A percentile compares a stretch with the other conserved stretches of the same genome.
These are phyloP conservation scores for Aspergillus vadensis DNA, from an alignment of 2,329 filamentous ascomycete species.

Conservation along the genomic window DNA sequence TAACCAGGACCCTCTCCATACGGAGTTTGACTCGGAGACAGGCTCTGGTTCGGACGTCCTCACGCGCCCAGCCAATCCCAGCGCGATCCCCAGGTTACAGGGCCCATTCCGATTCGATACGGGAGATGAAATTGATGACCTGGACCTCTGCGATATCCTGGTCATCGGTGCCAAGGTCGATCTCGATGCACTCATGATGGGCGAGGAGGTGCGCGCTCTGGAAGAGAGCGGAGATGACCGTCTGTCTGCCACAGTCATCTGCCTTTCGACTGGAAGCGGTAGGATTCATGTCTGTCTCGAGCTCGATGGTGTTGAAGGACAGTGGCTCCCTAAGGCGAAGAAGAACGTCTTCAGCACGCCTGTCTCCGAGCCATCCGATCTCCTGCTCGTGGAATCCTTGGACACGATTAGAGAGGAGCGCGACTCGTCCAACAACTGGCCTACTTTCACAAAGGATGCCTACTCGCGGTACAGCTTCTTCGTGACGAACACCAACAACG, in stretches of 20 bases:
- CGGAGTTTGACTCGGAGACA: conserved; percentile 41
- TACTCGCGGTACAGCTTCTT: conserved; percentile 61
- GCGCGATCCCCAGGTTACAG: conserved; percentile 61
- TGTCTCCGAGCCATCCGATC: conserved; percentile 44
- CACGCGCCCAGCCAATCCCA: conserved; percentile 54
- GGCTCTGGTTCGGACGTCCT: conserved; percentile 55
- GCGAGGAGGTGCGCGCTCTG: conserved; percentile 49
- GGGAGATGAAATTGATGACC: conserved; percentile 53
- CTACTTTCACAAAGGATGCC: conserved; percentile 59
- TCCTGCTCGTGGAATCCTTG: conserved; percentile 49
- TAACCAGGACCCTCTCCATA: conserved; percentile 53
- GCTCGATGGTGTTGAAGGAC: conserved; percentile 62
- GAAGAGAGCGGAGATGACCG: conserved; percentile 52
- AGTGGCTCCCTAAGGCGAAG: conserved; percentile 59
- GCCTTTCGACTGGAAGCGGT: conserved; percentile 57
- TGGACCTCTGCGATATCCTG: conserved; percentile 63
- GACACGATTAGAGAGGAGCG: conserved; percentile 40
- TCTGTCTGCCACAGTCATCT: conserved; percentile 60
- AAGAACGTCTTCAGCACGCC: conserved; percentile 46
- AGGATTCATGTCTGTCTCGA: conserved; percentile 63
- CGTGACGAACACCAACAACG: conserved; percentile 56
- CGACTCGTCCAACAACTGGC: conserved; percentile 42
- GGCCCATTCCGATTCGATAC: conserved; percentile 60
- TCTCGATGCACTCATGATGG: conserved; percentile 54
- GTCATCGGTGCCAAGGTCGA: conserved; percentile 57